Evolutionary conservation across 2,329 filamentous ascomycete genomes (phyloP), one percentile per base, ranked within the genome.

Genomic region (Hysterium pulicare): DNA sequence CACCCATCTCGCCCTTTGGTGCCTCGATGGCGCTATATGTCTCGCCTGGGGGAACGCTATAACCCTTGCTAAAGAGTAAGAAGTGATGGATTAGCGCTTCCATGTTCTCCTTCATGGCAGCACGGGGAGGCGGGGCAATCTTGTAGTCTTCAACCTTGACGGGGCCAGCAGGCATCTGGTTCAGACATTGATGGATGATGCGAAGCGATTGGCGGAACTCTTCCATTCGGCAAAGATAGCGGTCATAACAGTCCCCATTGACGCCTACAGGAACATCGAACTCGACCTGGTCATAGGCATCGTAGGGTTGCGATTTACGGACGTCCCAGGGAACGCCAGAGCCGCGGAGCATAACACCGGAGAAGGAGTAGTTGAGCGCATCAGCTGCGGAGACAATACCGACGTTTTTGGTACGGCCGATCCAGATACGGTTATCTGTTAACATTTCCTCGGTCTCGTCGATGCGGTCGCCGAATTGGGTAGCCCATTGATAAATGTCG

Each of bases 91-190:
- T 98, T 33, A 98, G 81, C 30, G 93, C 90, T 75, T 98, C 93
- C 94, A 98, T 98, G 77, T 98, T 98, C 82, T 98, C 93, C 81
- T 98, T 98, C 93, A 98, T 98, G 62, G 93, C 93, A 33, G 88
- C 79, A 63, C 93, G 84, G n/a, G 93, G 94, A 49, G 93, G 93
- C 17, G 93, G 93, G 2, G 88, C 86, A 62, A 98, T 82, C 82
- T 98, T 98, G 83, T 97, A 98, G 72, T 98, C 93, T 73, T 98
- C 93, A 32, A 96, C 89, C 56, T 91, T 87, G 65, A 97, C 81
- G 40, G 93, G 93, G 21, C 93, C 93, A 37, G 87, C 79, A 37
- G 94, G 91, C 88, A 98, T 98, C 77, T 98, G 89, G 79, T 98
- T 97, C 58, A 98, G 75, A 71, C 94, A 98, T 73, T 98, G 94